Percentiles rank a stretch among this genome's conserved stretches.
These are phyloP conservation scores for Xylaria polymorpha DNA, from an alignment of 2,329 filamentous ascomycete species.

Conservation along the genomic window DNA sequence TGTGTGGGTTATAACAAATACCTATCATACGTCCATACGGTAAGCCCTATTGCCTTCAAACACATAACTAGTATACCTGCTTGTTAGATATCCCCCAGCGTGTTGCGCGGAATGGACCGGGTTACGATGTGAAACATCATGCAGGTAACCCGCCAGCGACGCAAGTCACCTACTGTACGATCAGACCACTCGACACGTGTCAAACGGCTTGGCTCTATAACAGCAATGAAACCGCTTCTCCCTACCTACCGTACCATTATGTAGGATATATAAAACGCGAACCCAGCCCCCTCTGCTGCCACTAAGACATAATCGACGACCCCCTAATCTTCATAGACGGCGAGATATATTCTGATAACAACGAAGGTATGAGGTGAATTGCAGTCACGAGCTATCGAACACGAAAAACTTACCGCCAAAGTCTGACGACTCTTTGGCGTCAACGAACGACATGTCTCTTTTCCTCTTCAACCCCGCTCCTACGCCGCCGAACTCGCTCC, in stretches of 20 bases:
- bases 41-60: not conserved
- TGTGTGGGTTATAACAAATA: not conserved
- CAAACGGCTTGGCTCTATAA: not conserved
- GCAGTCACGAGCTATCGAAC: not conserved
- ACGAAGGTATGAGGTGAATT: not conserved
- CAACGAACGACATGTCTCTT: not conserved
- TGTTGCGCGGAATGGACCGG: not conserved
- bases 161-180: not conserved
- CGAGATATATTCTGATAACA: not conserved
- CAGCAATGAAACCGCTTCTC: constrained; percentile 1
- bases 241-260: not conserved
- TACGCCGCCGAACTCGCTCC: not conserved
- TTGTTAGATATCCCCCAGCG: not conserved
- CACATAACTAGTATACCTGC: not conserved
- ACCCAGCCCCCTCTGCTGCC: not conserved
- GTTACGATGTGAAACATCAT: constrained; percentile 10
- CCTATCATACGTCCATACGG: not conserved
- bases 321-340: not conserved
- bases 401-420: not conserved
- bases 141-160: not conserved
- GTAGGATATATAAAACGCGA: not conserved
- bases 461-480: not conserved
- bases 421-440: not conserved
- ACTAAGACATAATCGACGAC: not conserved
- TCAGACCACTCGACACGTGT: constrained; percentile 9